A percentile compares a stretch with the other conserved stretches of the same genome.
Conservation (phyloP, 192 early-diverging fungal species). For the Coemansia umbellata region DNA sequence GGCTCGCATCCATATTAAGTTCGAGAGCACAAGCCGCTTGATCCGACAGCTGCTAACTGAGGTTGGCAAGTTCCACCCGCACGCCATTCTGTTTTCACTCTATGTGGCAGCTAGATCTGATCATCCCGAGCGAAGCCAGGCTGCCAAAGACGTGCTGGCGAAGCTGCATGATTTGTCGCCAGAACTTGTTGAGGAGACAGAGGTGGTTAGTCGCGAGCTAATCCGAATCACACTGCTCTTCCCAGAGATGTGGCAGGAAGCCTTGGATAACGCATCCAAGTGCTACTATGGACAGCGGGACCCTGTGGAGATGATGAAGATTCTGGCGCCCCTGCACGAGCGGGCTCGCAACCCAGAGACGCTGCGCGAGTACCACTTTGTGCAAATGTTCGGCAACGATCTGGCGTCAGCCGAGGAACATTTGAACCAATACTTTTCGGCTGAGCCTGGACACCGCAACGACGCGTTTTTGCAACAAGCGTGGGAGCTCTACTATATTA, state of each 20-base stretch:
- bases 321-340: constrained; percentile 79
- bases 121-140: constrained; percentile 58
- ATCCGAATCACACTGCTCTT: constrained; percentile 95
- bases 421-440: constrained; percentile 65
- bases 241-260: constrained; percentile 98
- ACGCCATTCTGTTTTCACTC: constrained; percentile 95
- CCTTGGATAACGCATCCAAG: constrained; percentile 80
- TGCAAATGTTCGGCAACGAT: constrained; percentile 87
- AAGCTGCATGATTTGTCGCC: constrained; percentile 83
- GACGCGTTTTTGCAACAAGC: constrained; percentile 85
- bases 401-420: constrained; percentile 86
- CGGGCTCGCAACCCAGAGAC: constrained; percentile 80
- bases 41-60: constrained; percentile 89
- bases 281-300: constrained; percentile 78
- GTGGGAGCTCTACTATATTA: constrained; percentile 84
- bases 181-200: constrained; percentile 80
- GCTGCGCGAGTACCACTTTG: constrained; percentile 87
- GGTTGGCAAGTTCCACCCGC: constrained; percentile 94
- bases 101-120: constrained; percentile 94
- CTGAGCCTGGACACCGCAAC: constrained; percentile 60
- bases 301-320: constrained; percentile 84
- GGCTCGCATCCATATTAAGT: constrained; percentile 87
- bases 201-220: constrained; percentile 92
- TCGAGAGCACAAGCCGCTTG: constrained; percentile 73
- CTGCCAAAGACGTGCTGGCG: constrained; percentile 87